Evolutionary conservation across 805 yeast genomes (phyloP).

Genomic region (Barnettozyma sp.): DNA sequence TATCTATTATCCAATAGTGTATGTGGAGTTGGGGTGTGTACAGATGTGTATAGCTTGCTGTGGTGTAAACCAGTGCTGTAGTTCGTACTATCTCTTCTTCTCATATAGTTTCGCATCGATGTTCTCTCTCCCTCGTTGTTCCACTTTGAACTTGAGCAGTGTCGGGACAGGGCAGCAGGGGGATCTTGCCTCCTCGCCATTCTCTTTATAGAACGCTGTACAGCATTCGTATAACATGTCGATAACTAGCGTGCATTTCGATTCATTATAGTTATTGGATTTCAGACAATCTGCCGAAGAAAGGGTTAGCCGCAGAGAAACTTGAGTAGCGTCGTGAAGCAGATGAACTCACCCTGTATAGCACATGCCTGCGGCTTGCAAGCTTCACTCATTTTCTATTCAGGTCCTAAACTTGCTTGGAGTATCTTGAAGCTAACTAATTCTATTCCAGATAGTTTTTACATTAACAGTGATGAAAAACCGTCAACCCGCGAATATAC

Average conservation of each 20-base stretch:
- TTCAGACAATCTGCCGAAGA: slow-evolving; percentile 68
- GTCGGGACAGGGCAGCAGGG: slow-evolving; percentile 76
- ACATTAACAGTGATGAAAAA: no score
- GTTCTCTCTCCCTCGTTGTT: slow-evolving; percentile 9
- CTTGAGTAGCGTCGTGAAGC: no score
- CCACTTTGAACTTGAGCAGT: slow-evolving; percentile 53
- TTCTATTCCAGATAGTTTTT: no score
- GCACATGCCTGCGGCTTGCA: slow-evolving; percentile 80
- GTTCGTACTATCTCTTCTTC: neutral
- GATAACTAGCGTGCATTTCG: slow-evolving; percentile 63
- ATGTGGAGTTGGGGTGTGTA: no score
- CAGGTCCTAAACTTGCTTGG: no score
- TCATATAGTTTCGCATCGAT: slow-evolving; percentile 1
- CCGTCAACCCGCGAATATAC: no score
- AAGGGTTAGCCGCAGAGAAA: no score
- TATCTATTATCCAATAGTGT: no score
- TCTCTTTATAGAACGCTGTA: slow-evolving; percentile 48
- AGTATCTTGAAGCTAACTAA: no score
- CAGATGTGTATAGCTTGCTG: no score
- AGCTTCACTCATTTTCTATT: no score
- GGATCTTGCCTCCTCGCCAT: slow-evolving; percentile 54
- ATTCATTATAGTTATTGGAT: slow-evolving; percentile 56
- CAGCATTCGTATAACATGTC: slow-evolving; percentile 75
- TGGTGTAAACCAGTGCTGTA: no score
- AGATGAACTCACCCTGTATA: slow-evolving; percentile 64